Percentiles rank a stretch among this genome's conserved stretches.
Evolutionary conservation across 331 rosid species (phyloP).

Genomic region (Quercus phellos): DNA sequence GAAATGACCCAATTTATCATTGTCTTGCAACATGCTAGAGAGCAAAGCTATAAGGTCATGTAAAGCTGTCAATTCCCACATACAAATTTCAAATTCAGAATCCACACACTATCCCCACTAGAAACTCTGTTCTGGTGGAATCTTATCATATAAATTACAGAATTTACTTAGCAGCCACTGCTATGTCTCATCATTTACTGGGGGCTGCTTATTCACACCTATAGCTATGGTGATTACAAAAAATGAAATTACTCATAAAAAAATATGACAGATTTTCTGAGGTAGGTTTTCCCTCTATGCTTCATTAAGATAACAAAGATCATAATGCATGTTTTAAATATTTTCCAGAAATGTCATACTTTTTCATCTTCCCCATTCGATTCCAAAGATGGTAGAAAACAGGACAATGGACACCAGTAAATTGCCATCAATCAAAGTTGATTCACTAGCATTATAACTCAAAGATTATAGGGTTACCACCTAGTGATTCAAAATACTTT

Average conservation of each 20-base stretch:
- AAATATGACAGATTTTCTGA: background rate
- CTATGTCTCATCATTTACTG: background rate
- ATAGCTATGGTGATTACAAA: background rate
- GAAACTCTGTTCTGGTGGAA: too few relatives aligned
- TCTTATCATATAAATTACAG: too few relatives aligned
- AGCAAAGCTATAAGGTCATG: background rate
- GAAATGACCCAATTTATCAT: background rate
- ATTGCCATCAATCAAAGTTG: background rate
- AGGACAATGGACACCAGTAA: background rate
- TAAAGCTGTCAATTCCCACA: background rate
- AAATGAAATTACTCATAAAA: background rate
- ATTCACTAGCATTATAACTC: background rate
- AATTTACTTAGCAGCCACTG: background rate
- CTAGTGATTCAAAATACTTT: background rate
- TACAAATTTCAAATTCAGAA: background rate
- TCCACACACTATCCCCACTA: background rate
- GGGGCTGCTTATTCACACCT: background rate
- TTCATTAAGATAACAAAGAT: background rate
- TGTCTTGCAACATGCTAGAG: background rate
- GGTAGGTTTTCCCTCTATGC: background rate
- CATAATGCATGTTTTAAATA: background rate
- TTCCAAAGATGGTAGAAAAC: background rate
- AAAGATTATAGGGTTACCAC: background rate
- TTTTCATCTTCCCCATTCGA: background rate
- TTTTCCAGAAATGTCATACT: background rate